A percentile compares a stretch with the other conserved stretches of the same genome.
Evolutionary conservation across 2,329 filamentous ascomycete species (phyloP).

Genomic region (Paecilomyces formosus): DNA sequence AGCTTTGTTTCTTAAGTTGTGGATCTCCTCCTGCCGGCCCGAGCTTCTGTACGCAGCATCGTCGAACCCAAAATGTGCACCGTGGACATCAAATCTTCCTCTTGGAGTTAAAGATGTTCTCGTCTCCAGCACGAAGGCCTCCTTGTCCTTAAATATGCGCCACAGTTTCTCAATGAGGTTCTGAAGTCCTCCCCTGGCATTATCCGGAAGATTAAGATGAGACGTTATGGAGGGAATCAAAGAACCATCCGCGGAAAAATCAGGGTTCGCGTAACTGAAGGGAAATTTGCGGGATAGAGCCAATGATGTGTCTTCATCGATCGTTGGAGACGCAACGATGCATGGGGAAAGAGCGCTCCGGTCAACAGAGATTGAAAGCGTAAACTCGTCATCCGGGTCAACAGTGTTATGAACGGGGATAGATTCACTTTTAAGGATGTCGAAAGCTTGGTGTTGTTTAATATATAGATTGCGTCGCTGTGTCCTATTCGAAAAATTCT

Average conservation of each 20-base stretch:
- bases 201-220: conserved; percentile 48
- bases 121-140: conserved; percentile 56
- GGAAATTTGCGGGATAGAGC: conserved; percentile 49
- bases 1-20: conserved; percentile 47
- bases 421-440: conserved; percentile 47
- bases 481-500: conserved; percentile 2
- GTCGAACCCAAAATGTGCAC: conserved; percentile 58
- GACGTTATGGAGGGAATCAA: conserved; percentile 33
- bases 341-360: conserved; percentile 56
- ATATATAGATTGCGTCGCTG: conserved; percentile 51
- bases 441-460: conserved; percentile 45
- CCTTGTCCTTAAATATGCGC: conserved; percentile 55
- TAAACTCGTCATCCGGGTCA: conserved; percentile 34
- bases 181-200: conserved; percentile 39
- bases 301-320: conserved; percentile 35
- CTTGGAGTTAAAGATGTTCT: conserved; percentile 36
- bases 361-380: conserved; percentile 59
- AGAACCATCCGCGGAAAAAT: conserved; percentile 35
- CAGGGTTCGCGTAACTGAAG: conserved; percentile 51
- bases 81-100: conserved; percentile 43
- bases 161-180: conserved; percentile 49
- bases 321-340: conserved; percentile 53
- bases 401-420: conserved; percentile 37
- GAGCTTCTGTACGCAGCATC: conserved; percentile 60
- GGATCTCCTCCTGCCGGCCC: conserved; percentile 55